These are phyloP conservation scores for Cystobasidium sp. DNA, from an alignment of 1,284 basidiomycete species.

Conservation along the genomic window DNA sequence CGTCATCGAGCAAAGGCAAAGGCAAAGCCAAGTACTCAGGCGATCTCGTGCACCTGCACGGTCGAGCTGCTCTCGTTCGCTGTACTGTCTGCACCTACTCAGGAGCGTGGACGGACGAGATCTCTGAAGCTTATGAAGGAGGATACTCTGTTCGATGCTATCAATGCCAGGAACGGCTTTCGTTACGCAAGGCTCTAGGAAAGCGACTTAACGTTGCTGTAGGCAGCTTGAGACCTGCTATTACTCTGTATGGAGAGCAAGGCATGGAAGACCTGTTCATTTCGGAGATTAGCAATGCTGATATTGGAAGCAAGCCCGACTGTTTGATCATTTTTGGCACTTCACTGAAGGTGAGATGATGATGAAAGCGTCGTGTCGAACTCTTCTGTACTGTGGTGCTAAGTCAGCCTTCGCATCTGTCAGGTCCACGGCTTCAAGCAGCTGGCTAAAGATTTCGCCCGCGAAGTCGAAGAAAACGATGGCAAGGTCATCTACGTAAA, in stretches of 20 bases:
- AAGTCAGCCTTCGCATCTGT: not conserved
- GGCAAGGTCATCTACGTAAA: conserved; percentile 87
- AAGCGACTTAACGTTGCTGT: conserved; percentile 56
- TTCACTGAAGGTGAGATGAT: conserved; percentile 69
- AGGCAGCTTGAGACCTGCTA: conserved; percentile 79
- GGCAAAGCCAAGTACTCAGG: conserved; percentile 65
- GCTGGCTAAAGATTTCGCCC: conserved; percentile 88
- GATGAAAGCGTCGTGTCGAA: not conserved
- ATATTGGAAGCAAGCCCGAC: conserved; percentile 78
- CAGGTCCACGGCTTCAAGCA: conserved; percentile 84
- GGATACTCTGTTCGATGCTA: conserved; percentile 29
- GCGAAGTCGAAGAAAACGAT: conserved; percentile 48
- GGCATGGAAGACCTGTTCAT: conserved; percentile 61
- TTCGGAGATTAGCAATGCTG: conserved; percentile 71
- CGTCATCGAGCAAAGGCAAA: conserved; percentile 58
- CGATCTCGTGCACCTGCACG: conserved; percentile 76
- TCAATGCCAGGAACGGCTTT: conserved; percentile 30
- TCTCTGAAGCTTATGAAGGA: conserved; percentile 26
- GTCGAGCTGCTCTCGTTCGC: conserved; percentile 83
- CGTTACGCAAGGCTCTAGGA: not conserved
- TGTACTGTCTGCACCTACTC: conserved; percentile 69
- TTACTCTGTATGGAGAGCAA: conserved; percentile 86
- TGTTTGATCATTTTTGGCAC: conserved; percentile 94
- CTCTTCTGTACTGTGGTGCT: not conserved
- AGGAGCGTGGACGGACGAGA: conserved; percentile 33